These are phyloP conservation scores for Fusarium succisae DNA, from an alignment of 2,329 filamentous ascomycete species.

Conservation along the genomic window DNA sequence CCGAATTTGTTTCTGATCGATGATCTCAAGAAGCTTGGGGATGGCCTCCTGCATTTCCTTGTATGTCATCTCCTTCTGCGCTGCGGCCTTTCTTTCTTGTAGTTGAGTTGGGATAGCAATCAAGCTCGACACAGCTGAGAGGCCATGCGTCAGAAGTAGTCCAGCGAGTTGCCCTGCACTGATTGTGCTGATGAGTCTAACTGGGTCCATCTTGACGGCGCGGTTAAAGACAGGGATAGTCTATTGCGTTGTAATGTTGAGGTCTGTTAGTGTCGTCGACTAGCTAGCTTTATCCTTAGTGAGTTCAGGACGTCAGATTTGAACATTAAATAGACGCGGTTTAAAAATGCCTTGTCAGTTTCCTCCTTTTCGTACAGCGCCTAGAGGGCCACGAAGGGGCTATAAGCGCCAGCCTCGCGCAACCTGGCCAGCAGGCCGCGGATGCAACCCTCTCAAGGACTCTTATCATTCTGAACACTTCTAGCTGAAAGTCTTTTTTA, in stretches of 20 bases:
- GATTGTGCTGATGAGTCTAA: not conserved
- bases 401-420: not conserved
- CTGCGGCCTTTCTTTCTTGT: not conserved
- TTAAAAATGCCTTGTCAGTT: not conserved
- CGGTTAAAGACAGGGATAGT: not conserved
- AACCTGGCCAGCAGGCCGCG: accelerated
- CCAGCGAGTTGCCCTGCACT: accelerated
- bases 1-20: not conserved
- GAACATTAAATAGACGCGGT: accelerated
- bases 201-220: not conserved
- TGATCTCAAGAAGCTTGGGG: not conserved
- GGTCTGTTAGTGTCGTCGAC: too few relatives aligned
- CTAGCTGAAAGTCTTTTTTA: too few relatives aligned
- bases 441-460: not conserved
- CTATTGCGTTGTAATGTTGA: not conserved
- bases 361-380: not conserved
- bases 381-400: not conserved
- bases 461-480: not conserved
- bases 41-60: not conserved
- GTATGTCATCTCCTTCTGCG: not conserved
- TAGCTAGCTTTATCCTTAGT: too few relatives aligned
- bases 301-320: accelerated
- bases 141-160: accelerated
- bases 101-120: accelerated
- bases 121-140: accelerated